Base-by-base conservation (phyloP, 495 filamentous ascomycete species). In the Neurospora sp. region DNA sequence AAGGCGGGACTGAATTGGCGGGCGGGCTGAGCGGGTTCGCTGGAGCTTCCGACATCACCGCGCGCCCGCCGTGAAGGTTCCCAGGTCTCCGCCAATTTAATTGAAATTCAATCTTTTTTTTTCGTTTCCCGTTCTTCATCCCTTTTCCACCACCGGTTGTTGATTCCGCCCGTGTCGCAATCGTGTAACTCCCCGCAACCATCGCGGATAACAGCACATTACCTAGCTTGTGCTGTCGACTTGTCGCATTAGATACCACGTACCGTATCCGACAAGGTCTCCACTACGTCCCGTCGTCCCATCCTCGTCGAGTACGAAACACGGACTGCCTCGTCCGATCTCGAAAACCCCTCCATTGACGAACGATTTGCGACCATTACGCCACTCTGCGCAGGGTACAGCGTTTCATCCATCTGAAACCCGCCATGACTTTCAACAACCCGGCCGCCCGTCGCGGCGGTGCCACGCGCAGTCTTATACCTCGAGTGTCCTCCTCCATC, bases 341-440 rank as follows among this genome's bases (percentile, higher is more conserved):
- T 61, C 27, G 45, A 53, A 3, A 53, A 12, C 45, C 45, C 45
- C 9, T 22, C 48, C 4, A 61, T 16, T 31, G 27, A 61, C 22
- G 53, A 65, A 65, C 53, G 53, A 61, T 61, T 61, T 35, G 53
- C 45, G 20, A 27, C 20, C 45, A 20, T 45, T 45, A 45, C 45
- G 48, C 53, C 53, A 65, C 22, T 18, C 22, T 18, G 53, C 12
- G 53, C 53, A 65, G 27, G 53, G 53, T 53, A 65, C 53, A 65
- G 14, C 7, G 12, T 61, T 65, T 12, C 14, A 61, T 45, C 22
- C 14, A 42, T 68, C 41, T 53, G 72, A 75, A 77, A 70, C 71
- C 2, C 70, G 44, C 73, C 76, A 78, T 80, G 76, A 42, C 70
- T 69, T 45, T 72, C 74, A 18, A 65, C 68, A 22, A 9, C 3